Evolutionary conservation across 179 eudicot genomes (phyloP), one percentile per base, ranked within the genome.

Genomic region (Silene vulgaris): DNA sequence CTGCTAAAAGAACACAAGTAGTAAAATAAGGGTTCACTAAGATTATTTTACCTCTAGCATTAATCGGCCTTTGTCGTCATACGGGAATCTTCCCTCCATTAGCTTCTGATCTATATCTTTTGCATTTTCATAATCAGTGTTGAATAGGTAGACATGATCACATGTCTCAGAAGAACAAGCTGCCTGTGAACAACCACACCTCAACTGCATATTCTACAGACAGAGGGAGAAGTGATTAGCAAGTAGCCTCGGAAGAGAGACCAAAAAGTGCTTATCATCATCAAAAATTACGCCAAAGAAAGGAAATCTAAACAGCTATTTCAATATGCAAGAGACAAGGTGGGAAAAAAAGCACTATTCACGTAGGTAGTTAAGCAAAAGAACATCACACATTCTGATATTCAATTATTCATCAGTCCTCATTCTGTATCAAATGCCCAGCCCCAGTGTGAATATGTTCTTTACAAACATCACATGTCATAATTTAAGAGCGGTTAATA

Each of bases 71-170:
- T 84, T 83, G 73, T 85, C 92, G 84, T 96, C 96, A 84, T 90
- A 96, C 0, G 98, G 97, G 75, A 89, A 93, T 80, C 96, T 87
- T 75, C 91, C 96, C 8, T 72, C 89, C 97, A 93, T 88, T n/a
- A 90, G 84, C 62, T 86, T 86, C 57, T 98, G 98, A 76, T 82
- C 62, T 40, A 89, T 80, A 83, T 96, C 97, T 76, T 89, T 93
- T 16, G 97, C 94, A 84, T 89, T 87, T 83, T 91, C 97, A 75
- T 85, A 85, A 72, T 96, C 99, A 84, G 80, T 89, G 83, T 93
- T 89, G 83, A 93, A 96, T 76, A 96, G 93, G 86, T 96, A 93
- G 14, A 96, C 97, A 80, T 96, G 99, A 84, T 96, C 97, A 69
- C 99, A 96, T 32, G 82, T 81, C 76, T 69, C 87, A 45, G 99